Percentiles rank a stretch among this genome's conserved stretches.
phyloP scores from a whole-genome alignment of 2,329 filamentous ascomycete genomes.

The Trichophyton verrucosum region DNA sequence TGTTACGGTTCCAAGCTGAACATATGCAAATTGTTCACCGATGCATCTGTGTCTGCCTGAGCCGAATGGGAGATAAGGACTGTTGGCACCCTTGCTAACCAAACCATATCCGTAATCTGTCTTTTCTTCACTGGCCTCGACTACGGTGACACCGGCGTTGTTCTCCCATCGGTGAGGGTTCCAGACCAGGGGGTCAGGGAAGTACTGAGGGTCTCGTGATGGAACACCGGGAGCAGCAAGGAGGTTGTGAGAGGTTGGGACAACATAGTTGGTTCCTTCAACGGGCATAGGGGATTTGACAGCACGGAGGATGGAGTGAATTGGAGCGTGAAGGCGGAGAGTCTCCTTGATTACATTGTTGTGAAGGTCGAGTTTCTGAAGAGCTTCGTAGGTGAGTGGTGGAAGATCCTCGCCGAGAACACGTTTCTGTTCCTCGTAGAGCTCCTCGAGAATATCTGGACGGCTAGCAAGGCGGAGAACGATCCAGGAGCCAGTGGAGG shows the following conservation, averaged over 20 bases:
- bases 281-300: slow-evolving; percentile 81
- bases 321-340: slow-evolving; percentile 77
- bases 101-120: slow-evolving; percentile 90
- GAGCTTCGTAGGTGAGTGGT: slow-evolving; percentile 61
- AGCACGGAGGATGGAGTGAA: slow-evolving; percentile 87
- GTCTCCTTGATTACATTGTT: slow-evolving; percentile 82
- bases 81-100: slow-evolving; percentile 78
- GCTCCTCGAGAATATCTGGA: slow-evolving; percentile 68
- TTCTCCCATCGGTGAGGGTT: slow-evolving; percentile 84
- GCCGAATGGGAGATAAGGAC: slow-evolving; percentile 87
- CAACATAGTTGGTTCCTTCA: slow-evolving; percentile 67
- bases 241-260: slow-evolving; percentile 69
- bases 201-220: slow-evolving; percentile 57
- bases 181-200: slow-evolving; percentile 72
- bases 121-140: slow-evolving; percentile 51
- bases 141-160: slow-evolving; percentile 38
- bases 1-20: slow-evolving; percentile 77
- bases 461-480: slow-evolving; percentile 65
- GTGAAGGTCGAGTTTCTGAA: slow-evolving; percentile 69
- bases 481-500: slow-evolving; percentile 75
- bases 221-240: slow-evolving; percentile 78
- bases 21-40: slow-evolving; percentile 89
- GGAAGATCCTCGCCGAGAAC: slow-evolving; percentile 63
- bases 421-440: slow-evolving; percentile 68
- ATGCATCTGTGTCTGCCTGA: slow-evolving; percentile 90